phyloP scores from a whole-genome alignment of 1,139 yeast genomes.

The Candida glucosophila region DNA sequence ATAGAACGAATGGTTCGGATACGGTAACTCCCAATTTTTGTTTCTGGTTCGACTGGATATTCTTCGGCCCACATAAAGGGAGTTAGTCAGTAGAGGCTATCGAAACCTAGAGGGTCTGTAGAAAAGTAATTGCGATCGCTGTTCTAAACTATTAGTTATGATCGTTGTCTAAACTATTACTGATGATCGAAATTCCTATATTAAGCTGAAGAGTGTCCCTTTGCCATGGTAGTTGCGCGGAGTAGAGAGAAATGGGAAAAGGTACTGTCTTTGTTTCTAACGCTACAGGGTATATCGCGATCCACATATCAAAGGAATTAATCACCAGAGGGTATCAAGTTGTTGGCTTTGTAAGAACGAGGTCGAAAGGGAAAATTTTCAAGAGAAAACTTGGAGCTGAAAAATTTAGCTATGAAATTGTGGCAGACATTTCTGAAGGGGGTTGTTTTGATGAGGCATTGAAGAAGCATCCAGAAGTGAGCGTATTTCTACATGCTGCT shows the following conservation, averaged over 20 bases:
- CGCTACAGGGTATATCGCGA: constrained; percentile 55
- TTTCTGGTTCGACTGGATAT: no score
- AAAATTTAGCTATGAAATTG: constrained; percentile 25
- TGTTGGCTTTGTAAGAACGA: constrained; percentile 55
- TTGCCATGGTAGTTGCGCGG: no score
- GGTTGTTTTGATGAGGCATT: constrained; percentile 30
- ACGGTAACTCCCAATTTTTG: no score
- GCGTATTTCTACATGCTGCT: constrained; percentile 23
- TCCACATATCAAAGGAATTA: constrained; percentile 32
- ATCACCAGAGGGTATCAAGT: constrained; percentile 39
- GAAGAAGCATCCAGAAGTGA: constrained; percentile 17
- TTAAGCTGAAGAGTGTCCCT: no score
- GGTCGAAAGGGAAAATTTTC: constrained; percentile 42
- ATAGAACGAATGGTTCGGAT: no score
- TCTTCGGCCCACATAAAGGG: no score
- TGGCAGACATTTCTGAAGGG: constrained; percentile 21
- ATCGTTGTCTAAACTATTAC: no score
- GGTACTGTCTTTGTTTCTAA: constrained; percentile 43
- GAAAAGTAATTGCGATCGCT: no score
- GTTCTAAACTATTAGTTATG: no score
- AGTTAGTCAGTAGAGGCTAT: no score
- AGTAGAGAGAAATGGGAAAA: constrained; percentile 1
- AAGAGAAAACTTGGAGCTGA: constrained; percentile 14
- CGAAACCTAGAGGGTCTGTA: no score
- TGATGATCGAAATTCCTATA: no score